Conservation (phyloP, 2,329 filamentous ascomycete genomes). For the Metarhizium robertsii region DNA sequence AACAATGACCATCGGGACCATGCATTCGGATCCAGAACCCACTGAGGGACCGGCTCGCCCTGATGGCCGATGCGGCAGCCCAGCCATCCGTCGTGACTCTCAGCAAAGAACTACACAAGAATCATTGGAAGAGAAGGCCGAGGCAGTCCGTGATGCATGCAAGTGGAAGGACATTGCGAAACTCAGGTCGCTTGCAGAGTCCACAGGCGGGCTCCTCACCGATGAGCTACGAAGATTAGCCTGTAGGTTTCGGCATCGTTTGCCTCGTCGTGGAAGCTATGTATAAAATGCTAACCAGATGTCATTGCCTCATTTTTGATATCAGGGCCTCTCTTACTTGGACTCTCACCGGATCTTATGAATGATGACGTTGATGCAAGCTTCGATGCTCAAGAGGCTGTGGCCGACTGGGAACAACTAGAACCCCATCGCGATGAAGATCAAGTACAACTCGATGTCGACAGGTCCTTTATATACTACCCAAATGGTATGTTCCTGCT, state of each 20-base stretch:
- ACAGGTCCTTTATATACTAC: conserved; percentile 96
- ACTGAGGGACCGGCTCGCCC: conserved; percentile 6
- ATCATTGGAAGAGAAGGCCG: not conserved
- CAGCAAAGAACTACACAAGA: not conserved
- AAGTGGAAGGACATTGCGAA: conserved; percentile 42
- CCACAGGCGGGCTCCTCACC: conserved; percentile 56
- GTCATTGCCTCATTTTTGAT: not conserved
- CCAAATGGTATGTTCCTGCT: conserved; percentile 52
- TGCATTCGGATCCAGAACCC: conserved; percentile 8
- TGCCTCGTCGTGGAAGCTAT: not conserved
- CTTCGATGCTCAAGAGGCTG: not conserved
- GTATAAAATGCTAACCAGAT: conserved; percentile 3
- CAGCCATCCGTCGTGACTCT: not conserved
- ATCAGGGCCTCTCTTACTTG: conserved; percentile 55
- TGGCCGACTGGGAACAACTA: conserved; percentile 49
- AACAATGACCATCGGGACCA: conserved; percentile 2
- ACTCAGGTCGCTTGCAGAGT: conserved; percentile 50
- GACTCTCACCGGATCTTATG: conserved; percentile 13
- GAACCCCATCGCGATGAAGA: conserved; percentile 77
- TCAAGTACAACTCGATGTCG: conserved; percentile 85
- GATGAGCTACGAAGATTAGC: conserved; percentile 62
- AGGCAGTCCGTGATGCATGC: conserved; percentile 45
- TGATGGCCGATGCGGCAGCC: conserved; percentile 1
- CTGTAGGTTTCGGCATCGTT: conserved; percentile 50
- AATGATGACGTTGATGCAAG: not conserved